phyloP scores from a whole-genome alignment of 2,329 filamentous ascomycete genomes.

The Penicillium sp. region DNA sequence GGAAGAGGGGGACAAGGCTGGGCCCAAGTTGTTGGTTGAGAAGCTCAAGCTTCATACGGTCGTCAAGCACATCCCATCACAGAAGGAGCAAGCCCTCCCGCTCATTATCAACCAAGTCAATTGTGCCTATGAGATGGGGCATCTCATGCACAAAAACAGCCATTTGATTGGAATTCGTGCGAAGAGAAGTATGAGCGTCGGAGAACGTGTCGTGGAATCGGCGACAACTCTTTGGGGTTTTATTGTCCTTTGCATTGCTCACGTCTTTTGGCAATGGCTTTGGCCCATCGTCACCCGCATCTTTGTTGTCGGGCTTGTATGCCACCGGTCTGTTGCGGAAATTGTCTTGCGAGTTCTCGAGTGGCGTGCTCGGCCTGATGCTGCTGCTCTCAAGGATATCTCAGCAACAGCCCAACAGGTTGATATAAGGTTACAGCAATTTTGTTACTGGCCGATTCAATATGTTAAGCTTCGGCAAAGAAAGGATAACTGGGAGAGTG shows the following conservation, averaged over 20 bases:
- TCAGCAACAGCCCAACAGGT: conserved; percentile 96
- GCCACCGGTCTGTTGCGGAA: conserved; percentile 79
- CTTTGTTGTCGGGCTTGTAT: conserved; percentile 76
- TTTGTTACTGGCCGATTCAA: conserved; percentile 98
- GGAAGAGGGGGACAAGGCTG: conserved; percentile 67
- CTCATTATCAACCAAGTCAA: conserved; percentile 92
- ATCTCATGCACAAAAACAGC: conserved; percentile 83
- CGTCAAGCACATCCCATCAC: conserved; percentile 69
- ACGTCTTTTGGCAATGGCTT: conserved; percentile 70
- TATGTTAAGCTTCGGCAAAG: conserved; percentile 87
- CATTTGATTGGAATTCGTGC: conserved; percentile 77
- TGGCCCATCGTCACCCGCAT: conserved; percentile 71
- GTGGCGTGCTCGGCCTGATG: conserved; percentile 75
- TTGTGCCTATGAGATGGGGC: conserved; percentile 87
- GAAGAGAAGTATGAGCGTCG: conserved; percentile 85
- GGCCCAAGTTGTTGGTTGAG: conserved; percentile 68
- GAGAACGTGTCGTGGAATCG: conserved; percentile 90
- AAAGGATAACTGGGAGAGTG: conserved; percentile 91
- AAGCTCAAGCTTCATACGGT: conserved; percentile 90
- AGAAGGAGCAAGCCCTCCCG: conserved; percentile 77
- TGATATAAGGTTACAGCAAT: conserved; percentile 94
- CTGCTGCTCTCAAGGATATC: conserved; percentile 87
- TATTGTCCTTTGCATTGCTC: conserved; percentile 66
- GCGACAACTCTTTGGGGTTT: conserved; percentile 82
- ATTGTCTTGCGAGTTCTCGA: conserved; percentile 75